phyloP scores from a whole-genome alignment of 129 eudicot genomes.

The Rutidosis leptorrhynchoides region DNA sequence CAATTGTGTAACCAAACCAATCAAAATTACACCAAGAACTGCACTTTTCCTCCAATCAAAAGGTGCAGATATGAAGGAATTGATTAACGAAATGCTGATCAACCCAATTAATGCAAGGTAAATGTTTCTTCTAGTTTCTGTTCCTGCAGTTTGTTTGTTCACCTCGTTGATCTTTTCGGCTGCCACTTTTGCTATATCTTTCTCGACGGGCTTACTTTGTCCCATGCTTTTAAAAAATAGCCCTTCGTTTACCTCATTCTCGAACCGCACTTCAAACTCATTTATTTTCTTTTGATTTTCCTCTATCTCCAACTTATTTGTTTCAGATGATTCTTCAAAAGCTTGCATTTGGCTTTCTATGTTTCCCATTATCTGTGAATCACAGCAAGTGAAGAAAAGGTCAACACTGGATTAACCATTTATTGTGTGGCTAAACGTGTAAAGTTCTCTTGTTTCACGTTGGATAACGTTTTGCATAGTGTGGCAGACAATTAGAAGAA shows the following conservation, averaged over 20 bases:
- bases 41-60: slow-evolving; percentile 60
- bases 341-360: slow-evolving; percentile 83
- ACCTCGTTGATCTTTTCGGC: slow-evolving; percentile 44
- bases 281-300: slow-evolving; percentile 54
- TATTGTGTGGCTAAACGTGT: too few relatives aligned
- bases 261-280: slow-evolving; percentile 67
- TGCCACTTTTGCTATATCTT: slow-evolving; percentile 52
- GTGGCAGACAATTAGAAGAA: background rate
- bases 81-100: slow-evolving; percentile 50
- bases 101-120: slow-evolving; percentile 71
- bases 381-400: slow-evolving; percentile 21
- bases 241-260: slow-evolving; percentile 67
- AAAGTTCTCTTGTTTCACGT: background rate
- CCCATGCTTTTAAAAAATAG: slow-evolving; percentile 63
- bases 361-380: slow-evolving; percentile 75
- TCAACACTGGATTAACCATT: slow-evolving; percentile 3
- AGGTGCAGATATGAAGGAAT: slow-evolving; percentile 48
- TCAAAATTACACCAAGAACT: slow-evolving; percentile 58
- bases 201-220: slow-evolving; percentile 38
- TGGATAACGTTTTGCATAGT: background rate
- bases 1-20: slow-evolving; percentile 65
- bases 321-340: slow-evolving; percentile 68
- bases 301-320: slow-evolving; percentile 58
- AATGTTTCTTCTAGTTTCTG: slow-evolving; percentile 57
- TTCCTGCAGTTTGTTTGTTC: slow-evolving; percentile 51